A percentile compares a stretch with the other conserved stretches of the same genome.
phyloP scores from a whole-genome alignment of 225 moss, liverwort and hornwort genomes.

The Physcomitrium patens region DNA sequence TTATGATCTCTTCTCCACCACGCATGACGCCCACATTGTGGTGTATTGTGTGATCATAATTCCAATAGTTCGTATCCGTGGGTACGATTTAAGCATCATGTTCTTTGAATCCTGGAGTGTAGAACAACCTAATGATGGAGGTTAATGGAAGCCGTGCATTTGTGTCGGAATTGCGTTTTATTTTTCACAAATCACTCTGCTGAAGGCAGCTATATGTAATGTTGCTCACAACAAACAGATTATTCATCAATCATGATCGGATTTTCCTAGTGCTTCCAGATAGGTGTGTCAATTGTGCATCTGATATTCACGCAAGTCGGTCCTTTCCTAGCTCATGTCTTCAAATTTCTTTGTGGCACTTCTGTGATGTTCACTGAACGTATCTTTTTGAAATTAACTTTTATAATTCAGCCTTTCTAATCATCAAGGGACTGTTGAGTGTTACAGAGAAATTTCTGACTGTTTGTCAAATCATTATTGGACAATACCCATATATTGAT shows the following conservation, averaged over 20 bases:
- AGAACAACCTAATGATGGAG: not conserved
- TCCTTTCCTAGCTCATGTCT: conserved; percentile 2
- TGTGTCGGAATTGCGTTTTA: not conserved
- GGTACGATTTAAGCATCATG: not conserved
- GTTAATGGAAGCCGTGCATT: not conserved
- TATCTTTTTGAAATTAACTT: not conserved
- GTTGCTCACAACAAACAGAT: not conserved
- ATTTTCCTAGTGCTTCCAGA: not conserved
- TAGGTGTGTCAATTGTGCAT: not conserved
- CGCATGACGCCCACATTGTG: not conserved
- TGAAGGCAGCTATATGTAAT: not conserved
- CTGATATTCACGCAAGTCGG: not conserved
- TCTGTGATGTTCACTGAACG: not conserved
- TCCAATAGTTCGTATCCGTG: not conserved
- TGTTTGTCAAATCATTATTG: not conserved
- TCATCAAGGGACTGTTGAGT: not conserved
- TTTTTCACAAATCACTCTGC: not conserved
- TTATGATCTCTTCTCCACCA: conserved; percentile 1
- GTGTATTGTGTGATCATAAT: too few relatives aligned
- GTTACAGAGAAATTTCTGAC: not conserved
- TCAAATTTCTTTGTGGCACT: not conserved
- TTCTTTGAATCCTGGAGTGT: not conserved
- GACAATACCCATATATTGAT: not conserved
- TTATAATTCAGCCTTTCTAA: not conserved
- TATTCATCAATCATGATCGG: not conserved